phyloP scores from a whole-genome alignment of 352 stramenopile genomes.

The Hyphochytrium catenoides region DNA sequence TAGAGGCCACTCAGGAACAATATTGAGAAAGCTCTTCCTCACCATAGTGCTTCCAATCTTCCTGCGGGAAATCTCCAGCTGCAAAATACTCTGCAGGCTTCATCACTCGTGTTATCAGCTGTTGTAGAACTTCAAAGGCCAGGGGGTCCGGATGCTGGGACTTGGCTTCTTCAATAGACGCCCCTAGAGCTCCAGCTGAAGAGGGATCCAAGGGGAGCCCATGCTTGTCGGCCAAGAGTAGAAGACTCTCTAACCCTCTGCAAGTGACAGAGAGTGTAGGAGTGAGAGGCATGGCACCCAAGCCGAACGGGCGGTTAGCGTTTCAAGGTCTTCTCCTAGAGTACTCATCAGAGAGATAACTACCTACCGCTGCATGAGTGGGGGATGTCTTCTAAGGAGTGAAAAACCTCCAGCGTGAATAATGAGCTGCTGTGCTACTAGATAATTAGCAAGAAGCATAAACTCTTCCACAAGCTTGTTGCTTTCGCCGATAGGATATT shows the following conservation, averaged over 20 bases:
- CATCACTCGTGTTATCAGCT: conserved; percentile 82
- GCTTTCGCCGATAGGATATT: conserved; percentile 78
- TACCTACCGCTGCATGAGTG: conserved; percentile 20
- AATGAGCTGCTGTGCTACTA: conserved; percentile 85
- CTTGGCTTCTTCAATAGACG: conserved; percentile 8
- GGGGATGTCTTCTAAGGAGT: conserved; percentile 65
- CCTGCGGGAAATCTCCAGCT: conserved; percentile 15
- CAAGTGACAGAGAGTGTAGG: too few relatives aligned
- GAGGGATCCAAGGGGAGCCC: too few relatives aligned
- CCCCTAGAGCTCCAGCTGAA: conserved; percentile 3
- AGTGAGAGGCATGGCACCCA: conserved; percentile 5
- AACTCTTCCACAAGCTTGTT: conserved; percentile 92
- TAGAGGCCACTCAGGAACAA: too few relatives aligned
- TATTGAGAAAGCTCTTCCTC: too few relatives aligned
- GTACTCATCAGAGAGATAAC: conserved; percentile 10
- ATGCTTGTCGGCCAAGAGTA: too few relatives aligned
- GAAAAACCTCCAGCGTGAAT: conserved; percentile 51
- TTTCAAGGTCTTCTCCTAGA: conserved; percentile 11
- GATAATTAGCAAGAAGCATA: conserved; percentile 95
- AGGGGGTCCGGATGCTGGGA: conserved; percentile 11
- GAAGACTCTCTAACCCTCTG: too few relatives aligned
- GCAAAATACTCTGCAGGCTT: conserved; percentile 75
- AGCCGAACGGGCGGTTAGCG: conserved; percentile 1
- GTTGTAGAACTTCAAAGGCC: conserved; percentile 62
- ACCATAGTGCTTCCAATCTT: conserved; percentile 80